Percentiles rank a stretch among this genome's conserved stretches.
Evolutionary conservation across 768 basidiomycete genomes (phyloP).

Genomic region (Hygrophoropsis aurantiaca): DNA sequence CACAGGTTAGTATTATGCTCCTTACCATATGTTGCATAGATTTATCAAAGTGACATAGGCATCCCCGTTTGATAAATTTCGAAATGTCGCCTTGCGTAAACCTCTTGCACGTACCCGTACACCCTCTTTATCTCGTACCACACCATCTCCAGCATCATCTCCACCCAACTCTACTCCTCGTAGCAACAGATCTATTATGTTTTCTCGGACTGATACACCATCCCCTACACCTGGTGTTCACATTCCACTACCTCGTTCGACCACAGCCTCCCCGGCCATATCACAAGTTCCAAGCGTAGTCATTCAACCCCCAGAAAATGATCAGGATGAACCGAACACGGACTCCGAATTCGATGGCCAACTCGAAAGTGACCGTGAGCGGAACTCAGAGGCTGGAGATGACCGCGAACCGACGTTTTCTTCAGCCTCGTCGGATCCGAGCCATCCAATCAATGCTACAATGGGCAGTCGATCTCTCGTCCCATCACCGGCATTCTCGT

Average conservation of each 20-base stretch:
- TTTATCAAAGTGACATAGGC: no score
- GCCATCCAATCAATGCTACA: constrained; percentile 27
- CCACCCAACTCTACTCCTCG: constrained; percentile 65
- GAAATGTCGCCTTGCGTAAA: constrained; percentile 60
- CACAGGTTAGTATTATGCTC: constrained; percentile 43
- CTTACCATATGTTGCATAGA: neutral
- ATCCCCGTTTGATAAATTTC: constrained; percentile 62
- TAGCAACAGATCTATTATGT: constrained; percentile 46
- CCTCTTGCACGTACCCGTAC: constrained; percentile 55
- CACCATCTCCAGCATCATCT: constrained; percentile 58
- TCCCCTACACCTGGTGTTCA: constrained; percentile 49
- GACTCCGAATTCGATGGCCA: constrained; percentile 4
- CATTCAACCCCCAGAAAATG: constrained; percentile 20
- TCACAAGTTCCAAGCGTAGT: constrained; percentile 22
- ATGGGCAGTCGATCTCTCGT: constrained; percentile 32
- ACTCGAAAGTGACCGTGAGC: constrained; percentile 22
- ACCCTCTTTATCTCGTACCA: constrained; percentile 65
- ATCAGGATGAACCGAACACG: constrained; percentile 12
- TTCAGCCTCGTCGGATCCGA: constrained; percentile 53
- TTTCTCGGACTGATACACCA: constrained; percentile 37
- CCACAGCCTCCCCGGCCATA: constrained; percentile 48
- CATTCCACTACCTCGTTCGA: constrained; percentile 53
- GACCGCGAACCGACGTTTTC: constrained; percentile 68
- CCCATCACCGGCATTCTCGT: constrained; percentile 46
- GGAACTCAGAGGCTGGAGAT: constrained; percentile 19